Evolutionary conservation across 305 asterid species (phyloP).

Genomic region (Solanum chacoense): DNA sequence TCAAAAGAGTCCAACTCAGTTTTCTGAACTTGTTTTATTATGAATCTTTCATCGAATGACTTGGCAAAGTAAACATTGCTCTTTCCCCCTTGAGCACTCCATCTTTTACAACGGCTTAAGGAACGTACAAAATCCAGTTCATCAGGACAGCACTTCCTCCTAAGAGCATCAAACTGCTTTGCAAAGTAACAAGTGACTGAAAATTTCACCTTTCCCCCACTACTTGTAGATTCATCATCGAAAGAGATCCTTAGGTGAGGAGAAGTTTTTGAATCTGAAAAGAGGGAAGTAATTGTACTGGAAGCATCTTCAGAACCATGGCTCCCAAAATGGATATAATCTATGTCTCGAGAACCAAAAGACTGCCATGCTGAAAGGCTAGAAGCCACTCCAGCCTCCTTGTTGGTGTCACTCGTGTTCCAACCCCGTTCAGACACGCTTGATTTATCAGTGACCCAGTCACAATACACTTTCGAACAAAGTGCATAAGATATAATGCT

Average conservation of each 20-base stretch:
- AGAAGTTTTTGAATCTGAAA: conserved; percentile 38
- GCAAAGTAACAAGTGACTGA: conserved; percentile 78
- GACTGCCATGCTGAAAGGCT: conserved; percentile 60
- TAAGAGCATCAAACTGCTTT: conserved; percentile 64
- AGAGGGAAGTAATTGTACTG: conserved; percentile 21
- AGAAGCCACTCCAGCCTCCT: conserved; percentile 32
- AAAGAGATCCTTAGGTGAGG: conserved; percentile 75
- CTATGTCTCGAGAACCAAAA: conserved; percentile 53
- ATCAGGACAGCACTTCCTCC: conserved; percentile 68
- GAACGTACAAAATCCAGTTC: conserved; percentile 66
- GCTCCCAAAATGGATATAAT: conserved; percentile 40
- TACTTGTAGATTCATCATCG: conserved; percentile 46
- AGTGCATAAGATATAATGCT: conserved; percentile 80
- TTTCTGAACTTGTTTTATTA: conserved; percentile 80
- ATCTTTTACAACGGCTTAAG: conserved; percentile 70
- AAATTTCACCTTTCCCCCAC: conserved; percentile 53
- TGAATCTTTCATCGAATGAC: conserved; percentile 78
- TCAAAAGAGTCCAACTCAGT: conserved; percentile 97
- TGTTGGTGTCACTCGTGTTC: conserved; percentile 22
- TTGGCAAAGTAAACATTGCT: conserved; percentile 89
- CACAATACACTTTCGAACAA: conserved; percentile 52
- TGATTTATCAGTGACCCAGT: conserved; percentile 38
- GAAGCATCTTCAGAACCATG: conserved; percentile 47
- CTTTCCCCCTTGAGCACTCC: conserved; percentile 98
- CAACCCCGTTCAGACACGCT: conserved; percentile 25